A percentile compares a stretch with the other conserved stretches of the same genome.
phyloP scores from a whole-genome alignment of 345 rosid species.

The Mallotus nudiflorus region DNA sequence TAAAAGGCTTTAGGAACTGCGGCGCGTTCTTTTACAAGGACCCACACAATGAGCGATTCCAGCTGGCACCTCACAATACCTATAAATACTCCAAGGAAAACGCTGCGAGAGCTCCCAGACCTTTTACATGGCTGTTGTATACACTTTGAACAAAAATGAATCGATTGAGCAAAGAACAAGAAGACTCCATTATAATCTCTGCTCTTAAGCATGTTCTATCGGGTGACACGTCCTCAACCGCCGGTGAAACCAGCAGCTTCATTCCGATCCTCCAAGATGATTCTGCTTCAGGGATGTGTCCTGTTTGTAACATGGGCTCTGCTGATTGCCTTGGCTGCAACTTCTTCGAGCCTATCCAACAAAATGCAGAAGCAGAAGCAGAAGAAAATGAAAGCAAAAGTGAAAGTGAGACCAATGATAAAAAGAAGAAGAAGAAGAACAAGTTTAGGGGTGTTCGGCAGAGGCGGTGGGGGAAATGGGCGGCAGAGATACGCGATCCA shows the following conservation, averaged over 20 bases:
- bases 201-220: conserved; percentile 30
- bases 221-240: background rate
- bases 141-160: no score
- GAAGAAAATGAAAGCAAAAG: background rate
- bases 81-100: no score
- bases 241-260: background rate
- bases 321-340: conserved; percentile 19
- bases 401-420: no score
- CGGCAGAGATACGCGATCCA: conserved; percentile 44
- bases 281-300: conserved; percentile 17
- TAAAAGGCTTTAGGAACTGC: no score
- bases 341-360: background rate
- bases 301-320: conserved; percentile 10
- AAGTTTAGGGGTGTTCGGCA: conserved; percentile 42
- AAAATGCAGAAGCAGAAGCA: background rate
- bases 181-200: conserved; percentile 28
- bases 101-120: no score
- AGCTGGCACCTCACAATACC: no score
- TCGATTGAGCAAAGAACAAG: conserved; percentile 4
- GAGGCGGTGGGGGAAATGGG: conserved; percentile 46
- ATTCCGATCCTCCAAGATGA: background rate
- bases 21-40: no score
- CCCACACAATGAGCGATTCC: no score
- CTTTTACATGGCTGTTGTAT: no score
- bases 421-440: conserved; percentile 21